Percentiles rank a stretch among this genome's conserved stretches.
These are phyloP conservation scores for Spathaspora boniae DNA, from an alignment of 805 yeast genomes.

Conservation along the genomic window DNA sequence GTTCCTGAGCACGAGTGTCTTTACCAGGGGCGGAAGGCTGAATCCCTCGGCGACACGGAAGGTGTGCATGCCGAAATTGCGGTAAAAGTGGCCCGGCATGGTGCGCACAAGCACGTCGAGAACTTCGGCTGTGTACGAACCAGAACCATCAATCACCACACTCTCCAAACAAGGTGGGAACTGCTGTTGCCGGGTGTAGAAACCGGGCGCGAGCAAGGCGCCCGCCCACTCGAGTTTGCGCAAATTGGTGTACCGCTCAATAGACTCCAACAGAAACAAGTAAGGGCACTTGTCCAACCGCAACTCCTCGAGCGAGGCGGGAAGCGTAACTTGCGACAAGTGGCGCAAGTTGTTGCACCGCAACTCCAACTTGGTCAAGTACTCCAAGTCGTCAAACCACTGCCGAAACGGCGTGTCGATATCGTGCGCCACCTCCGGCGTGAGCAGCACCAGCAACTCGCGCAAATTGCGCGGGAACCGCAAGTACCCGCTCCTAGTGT, in stretches of 20 bases:
- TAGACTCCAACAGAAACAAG: constrained; percentile 1
- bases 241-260: constrained; percentile 1
- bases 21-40: constrained; percentile 1
- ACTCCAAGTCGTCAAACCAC: neutral
- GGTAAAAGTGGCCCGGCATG: constrained; percentile 5
- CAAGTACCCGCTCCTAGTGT: neutral
- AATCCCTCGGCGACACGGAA: constrained; percentile 5
- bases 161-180: constrained; percentile 1
- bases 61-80: constrained; percentile 1
- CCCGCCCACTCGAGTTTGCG: constrained; percentile 3
- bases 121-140: neutral
- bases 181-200: neutral
- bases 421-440: neutral
- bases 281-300: constrained; percentile 1
- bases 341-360: constrained; percentile 1
- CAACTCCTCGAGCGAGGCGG: neutral
- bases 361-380: neutral
- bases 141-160: constrained; percentile 1
- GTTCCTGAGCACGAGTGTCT: constrained; percentile 3
- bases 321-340: constrained; percentile 1
- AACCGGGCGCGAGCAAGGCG: constrained; percentile 5
- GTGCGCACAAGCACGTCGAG: constrained; percentile 1
- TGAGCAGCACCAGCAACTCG: neutral
- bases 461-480: constrained; percentile 1
- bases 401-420: neutral